Conservation (phyloP, 441 rosid species). For the Raphanus hybrid region DNA sequence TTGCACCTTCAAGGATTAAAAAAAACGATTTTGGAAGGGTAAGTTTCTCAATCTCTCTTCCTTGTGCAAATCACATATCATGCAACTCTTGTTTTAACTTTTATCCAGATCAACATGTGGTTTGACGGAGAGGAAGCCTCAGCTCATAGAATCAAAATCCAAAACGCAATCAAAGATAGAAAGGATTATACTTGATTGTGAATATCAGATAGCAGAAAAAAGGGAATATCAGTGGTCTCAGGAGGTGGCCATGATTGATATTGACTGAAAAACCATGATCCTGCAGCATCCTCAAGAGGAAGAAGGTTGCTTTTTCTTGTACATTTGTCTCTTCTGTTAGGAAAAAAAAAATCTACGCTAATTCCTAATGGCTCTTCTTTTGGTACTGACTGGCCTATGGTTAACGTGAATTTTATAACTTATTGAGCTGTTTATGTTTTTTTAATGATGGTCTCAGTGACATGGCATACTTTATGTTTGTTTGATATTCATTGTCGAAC, state of each 20-base stretch:
- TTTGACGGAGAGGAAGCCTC: no score
- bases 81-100: no score
- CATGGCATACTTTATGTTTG: no score
- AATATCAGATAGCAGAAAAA: slow-evolving; percentile 9
- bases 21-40: no score
- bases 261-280: slow-evolving; percentile 23
- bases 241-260: slow-evolving; percentile 12
- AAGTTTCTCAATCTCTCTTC: no score
- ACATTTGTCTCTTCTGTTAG: slow-evolving; percentile 8
- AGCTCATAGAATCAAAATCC: no score
- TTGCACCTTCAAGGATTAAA: no score
- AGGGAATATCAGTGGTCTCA: slow-evolving; percentile 16
- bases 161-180: no score
- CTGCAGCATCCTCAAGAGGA: neutral
- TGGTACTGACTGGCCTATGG: slow-evolving; percentile 10
- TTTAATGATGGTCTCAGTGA: slow-evolving; percentile 2
- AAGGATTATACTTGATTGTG: no score
- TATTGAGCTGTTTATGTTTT: neutral
- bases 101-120: no score
- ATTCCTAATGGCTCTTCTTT: neutral
- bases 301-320: neutral
- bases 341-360: slow-evolving; percentile 17
- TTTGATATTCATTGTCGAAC: no score
- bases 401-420: slow-evolving; percentile 9
- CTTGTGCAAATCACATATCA: no score